A percentile compares a stretch with the other conserved stretches of the same genome.
Conservation (phyloP, 805 yeast species). For the Jamesozyma jinghongensis region DNA sequence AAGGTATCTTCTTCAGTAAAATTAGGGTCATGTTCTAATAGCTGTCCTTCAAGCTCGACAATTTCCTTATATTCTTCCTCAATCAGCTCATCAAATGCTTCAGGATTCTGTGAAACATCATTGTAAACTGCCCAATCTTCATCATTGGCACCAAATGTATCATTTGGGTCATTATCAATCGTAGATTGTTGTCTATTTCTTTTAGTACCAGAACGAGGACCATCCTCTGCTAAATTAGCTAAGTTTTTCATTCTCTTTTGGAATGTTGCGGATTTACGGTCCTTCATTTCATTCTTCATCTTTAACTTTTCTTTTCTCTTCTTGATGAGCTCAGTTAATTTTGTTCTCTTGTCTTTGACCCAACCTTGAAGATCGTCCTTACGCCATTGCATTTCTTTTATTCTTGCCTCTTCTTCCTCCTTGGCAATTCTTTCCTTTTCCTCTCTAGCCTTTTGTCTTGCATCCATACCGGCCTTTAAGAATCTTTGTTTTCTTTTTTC, state of each 20-base stretch:
- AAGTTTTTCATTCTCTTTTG: constrained; percentile 88
- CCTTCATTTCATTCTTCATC: constrained; percentile 67
- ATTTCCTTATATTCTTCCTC: constrained; percentile 62
- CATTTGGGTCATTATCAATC: constrained; percentile 84
- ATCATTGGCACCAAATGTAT: constrained; percentile 90
- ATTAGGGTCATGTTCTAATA: constrained; percentile 73
- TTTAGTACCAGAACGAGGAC: constrained; percentile 34
- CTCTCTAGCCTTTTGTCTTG: constrained; percentile 70
- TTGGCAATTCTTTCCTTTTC: constrained; percentile 63
- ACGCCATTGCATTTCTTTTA: constrained; percentile 72
- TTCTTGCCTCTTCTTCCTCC: constrained; percentile 49
- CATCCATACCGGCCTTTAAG: constrained; percentile 80
- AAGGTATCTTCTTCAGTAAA: constrained; percentile 80
- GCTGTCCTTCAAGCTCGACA: constrained; percentile 57
- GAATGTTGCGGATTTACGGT: constrained; percentile 84
- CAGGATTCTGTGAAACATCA: constrained; percentile 65
- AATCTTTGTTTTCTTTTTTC: constrained; percentile 81
- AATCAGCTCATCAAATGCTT: constrained; percentile 58
- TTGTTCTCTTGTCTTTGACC: constrained; percentile 61
- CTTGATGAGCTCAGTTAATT: constrained; percentile 50
- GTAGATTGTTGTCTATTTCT: constrained; percentile 52
- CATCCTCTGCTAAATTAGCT: constrained; percentile 75
- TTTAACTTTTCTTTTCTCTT: constrained; percentile 58
- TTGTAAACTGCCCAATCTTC: constrained; percentile 92
- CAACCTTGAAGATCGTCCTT: constrained; percentile 64